Conservation (phyloP, 164 flowering plant genomes). For the Piper betle region DNA sequence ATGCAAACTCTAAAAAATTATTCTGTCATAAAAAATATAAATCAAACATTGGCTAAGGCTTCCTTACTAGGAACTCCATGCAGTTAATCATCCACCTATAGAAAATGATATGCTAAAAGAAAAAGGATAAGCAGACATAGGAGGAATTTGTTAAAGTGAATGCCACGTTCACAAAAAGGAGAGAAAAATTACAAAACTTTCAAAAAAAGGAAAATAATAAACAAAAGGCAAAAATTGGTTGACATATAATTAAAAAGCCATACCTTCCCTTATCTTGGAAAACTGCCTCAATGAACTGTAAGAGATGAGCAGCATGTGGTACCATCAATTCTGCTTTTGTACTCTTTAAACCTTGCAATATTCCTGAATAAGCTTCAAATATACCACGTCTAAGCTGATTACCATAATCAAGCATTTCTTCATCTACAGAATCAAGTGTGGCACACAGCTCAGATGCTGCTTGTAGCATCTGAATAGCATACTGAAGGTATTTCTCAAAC, state of each 20-base stretch:
- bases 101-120: too few relatives aligned
- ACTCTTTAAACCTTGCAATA: slow-evolving; percentile 71
- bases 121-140: too few relatives aligned
- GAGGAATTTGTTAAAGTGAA: too few relatives aligned
- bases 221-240: neutral
- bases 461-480: slow-evolving; percentile 61
- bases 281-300: slow-evolving; percentile 64
- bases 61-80: too few relatives aligned
- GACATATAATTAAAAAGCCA: neutral
- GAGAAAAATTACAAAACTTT: too few relatives aligned
- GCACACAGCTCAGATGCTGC: slow-evolving; percentile 66
- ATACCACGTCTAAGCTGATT: slow-evolving; percentile 73
- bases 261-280: slow-evolving; percentile 51
- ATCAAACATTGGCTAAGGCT: too few relatives aligned
- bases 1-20: too few relatives aligned
- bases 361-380: slow-evolving; percentile 82
- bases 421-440: slow-evolving; percentile 41
- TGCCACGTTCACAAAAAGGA: too few relatives aligned
- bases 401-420: slow-evolving; percentile 70
- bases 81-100: too few relatives aligned
- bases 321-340: slow-evolving; percentile 59
- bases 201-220: too few relatives aligned
- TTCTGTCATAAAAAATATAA: too few relatives aligned
- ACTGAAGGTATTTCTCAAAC: slow-evolving; percentile 59
- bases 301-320: slow-evolving; percentile 59